Evolutionary conservation across 805 yeast genomes (phyloP).

Genomic region (Nakazawaea laoshanensis): DNA sequence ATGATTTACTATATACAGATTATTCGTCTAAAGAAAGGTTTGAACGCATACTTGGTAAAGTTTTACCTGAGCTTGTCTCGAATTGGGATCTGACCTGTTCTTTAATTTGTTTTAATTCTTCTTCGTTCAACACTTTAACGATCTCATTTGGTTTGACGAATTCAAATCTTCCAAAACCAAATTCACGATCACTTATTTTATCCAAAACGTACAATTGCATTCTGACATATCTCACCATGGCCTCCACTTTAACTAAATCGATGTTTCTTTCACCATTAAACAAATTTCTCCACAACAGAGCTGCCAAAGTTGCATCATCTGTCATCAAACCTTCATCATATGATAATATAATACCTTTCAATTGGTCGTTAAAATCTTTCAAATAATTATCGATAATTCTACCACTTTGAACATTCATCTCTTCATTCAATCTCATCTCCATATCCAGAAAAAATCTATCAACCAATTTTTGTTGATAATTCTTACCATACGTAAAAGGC

Average conservation of each 20-base stretch:
- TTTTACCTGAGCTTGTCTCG: slow-evolving; percentile 35
- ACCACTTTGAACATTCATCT: slow-evolving; percentile 75
- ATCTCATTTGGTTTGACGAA: slow-evolving; percentile 79
- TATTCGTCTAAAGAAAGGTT: slow-evolving; percentile 39
- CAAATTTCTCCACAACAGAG: slow-evolving; percentile 84
- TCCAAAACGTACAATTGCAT: slow-evolving; percentile 83
- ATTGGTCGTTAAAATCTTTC: slow-evolving; percentile 84
- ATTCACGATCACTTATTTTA: slow-evolving; percentile 82
- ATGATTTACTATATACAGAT: too few species aligned
- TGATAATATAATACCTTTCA: slow-evolving; percentile 81
- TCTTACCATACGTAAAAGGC: slow-evolving; percentile 83
- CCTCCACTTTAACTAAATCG: slow-evolving; percentile 79
- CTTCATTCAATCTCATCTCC: slow-evolving; percentile 77
- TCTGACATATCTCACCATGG: slow-evolving; percentile 82
- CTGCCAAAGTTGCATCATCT: slow-evolving; percentile 70
- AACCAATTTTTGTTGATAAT: slow-evolving; percentile 85
- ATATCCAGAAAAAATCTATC: slow-evolving; percentile 87
- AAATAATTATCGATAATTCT: slow-evolving; percentile 78
- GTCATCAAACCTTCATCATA: slow-evolving; percentile 88
- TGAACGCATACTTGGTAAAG: slow-evolving; percentile 55
- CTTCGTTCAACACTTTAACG: slow-evolving; percentile 61
- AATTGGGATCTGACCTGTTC: slow-evolving; percentile 43
- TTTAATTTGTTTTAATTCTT: slow-evolving; percentile 51
- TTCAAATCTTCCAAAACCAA: slow-evolving; percentile 81
- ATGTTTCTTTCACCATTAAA: slow-evolving; percentile 78